These are phyloP conservation scores for Ogataea pilisensis DNA, from an alignment of 805 yeast species.

Conservation along the genomic window DNA sequence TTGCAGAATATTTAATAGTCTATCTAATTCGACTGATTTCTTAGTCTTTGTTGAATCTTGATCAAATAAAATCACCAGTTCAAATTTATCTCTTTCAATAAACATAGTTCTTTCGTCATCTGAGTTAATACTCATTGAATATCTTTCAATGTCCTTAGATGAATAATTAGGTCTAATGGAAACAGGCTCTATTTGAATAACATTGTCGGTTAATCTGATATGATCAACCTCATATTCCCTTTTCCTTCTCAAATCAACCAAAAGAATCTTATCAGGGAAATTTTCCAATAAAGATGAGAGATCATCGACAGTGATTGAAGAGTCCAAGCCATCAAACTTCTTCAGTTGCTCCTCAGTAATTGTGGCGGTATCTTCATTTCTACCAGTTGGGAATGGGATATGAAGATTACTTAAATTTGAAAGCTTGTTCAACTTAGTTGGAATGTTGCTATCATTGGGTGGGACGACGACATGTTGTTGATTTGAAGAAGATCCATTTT, in stretches of 20 bases:
- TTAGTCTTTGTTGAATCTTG: constrained; percentile 27
- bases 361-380: neutral
- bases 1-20: constrained; percentile 36
- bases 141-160: constrained; percentile 63
- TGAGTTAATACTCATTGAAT: constrained; percentile 55
- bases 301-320: constrained; percentile 18
- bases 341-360: constrained; percentile 5
- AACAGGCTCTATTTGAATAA: constrained; percentile 75
- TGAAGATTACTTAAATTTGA: neutral
- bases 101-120: constrained; percentile 53
- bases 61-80: constrained; percentile 65
- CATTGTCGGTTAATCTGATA: constrained; percentile 47
- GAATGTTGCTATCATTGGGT: neutral
- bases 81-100: constrained; percentile 48
- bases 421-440: neutral
- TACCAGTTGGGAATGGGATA: neutral
- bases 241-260: constrained; percentile 69
- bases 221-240: constrained; percentile 60
- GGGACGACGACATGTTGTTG: neutral
- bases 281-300: constrained; percentile 27
- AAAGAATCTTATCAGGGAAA: constrained; percentile 38
- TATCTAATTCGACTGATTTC: constrained; percentile 22
- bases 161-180: constrained; percentile 46
- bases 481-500: constrained; percentile 7
- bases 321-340: constrained; percentile 4